Evolutionary conservation across 148 eudicot genomes (phyloP), one percentile per base, ranked within the genome.

Genomic region (Amaranthus cruentus): DNA sequence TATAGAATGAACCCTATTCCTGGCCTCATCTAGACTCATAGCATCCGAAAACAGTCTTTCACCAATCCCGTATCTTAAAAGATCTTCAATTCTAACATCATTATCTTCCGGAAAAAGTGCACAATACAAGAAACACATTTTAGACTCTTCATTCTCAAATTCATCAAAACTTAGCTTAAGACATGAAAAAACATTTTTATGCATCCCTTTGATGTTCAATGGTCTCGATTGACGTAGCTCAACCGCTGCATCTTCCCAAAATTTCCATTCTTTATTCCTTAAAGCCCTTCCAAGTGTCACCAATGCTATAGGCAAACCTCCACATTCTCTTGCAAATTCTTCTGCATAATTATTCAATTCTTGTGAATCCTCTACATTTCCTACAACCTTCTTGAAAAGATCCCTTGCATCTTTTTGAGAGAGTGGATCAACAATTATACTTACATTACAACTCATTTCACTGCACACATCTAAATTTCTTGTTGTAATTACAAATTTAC

Each of bases 221-320:
- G 68, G 78, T 51, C 68, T 68, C 28, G 83, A 77, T 15, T 13
- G 66, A 46, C 68, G 55, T 18, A 88, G 55, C 71, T 77, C 87
- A 55, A 53, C 49, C 13, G 81, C 78, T 2, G 82, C 84, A 80
- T 83, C 87, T 11, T 59, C 53, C 87, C 88, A 87, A 3, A 47
- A 51, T 47, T 69, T 47, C 14, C 47, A 47, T 12, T 71, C 76
- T 78, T 82, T 85, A 66, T 73, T 58, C 62, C 60, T 73, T 51
- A 80, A 70, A 6, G 80, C 78, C 52, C 72, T 71, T 10, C 84
- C 88, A 6, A 85, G 66, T 15, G 83, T 82, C 12, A 84, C 82
- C n/a, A 87, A 81, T 14, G 88, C 85, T 66, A 87, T 64, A 0
- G 91, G 91, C 52, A 83, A 68, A 1, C 84, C 88, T 63, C 77